Evolutionary conservation across 2,329 filamentous ascomycete genomes (phyloP).

Genomic region (Metarhizium robertsii): DNA sequence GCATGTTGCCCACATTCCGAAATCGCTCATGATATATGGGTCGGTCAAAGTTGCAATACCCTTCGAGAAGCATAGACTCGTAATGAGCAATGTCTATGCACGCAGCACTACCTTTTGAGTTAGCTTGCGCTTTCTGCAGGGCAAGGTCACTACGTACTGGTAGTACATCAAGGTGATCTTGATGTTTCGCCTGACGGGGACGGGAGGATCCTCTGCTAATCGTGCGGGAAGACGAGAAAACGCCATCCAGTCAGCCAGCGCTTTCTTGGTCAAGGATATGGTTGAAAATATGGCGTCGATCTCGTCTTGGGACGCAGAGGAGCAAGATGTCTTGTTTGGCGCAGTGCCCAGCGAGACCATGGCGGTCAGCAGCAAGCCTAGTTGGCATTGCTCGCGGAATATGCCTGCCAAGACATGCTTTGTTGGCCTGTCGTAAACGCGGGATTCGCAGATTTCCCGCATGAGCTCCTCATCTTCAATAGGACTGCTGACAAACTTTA

Average conservation of each 20-base stretch:
- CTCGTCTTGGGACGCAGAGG: background rate
- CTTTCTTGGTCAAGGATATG: background rate
- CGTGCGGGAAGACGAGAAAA: background rate
- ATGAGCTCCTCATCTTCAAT: background rate
- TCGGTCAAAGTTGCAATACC: background rate
- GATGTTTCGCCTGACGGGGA: background rate
- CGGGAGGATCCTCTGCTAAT: background rate
- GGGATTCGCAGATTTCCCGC: background rate
- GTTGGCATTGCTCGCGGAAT: background rate
- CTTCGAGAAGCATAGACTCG: background rate
- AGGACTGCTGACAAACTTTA: background rate
- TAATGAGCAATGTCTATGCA: conserved; percentile 1
- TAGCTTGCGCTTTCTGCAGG: background rate
- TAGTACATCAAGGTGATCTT: conserved; percentile 1
- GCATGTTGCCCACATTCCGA: background rate
- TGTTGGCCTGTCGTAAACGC: background rate
- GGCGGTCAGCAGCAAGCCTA: background rate
- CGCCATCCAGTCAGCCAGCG: background rate
- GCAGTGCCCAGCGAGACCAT: background rate
- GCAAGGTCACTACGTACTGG: background rate
- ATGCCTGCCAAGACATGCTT: background rate
- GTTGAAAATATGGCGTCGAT: background rate
- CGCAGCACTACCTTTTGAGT: background rate
- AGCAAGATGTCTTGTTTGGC: background rate
- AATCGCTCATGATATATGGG: background rate